These are phyloP conservation scores for Uronychia binucleata DNA, from an alignment of 73 alveolate species.

Conservation along the genomic window DNA sequence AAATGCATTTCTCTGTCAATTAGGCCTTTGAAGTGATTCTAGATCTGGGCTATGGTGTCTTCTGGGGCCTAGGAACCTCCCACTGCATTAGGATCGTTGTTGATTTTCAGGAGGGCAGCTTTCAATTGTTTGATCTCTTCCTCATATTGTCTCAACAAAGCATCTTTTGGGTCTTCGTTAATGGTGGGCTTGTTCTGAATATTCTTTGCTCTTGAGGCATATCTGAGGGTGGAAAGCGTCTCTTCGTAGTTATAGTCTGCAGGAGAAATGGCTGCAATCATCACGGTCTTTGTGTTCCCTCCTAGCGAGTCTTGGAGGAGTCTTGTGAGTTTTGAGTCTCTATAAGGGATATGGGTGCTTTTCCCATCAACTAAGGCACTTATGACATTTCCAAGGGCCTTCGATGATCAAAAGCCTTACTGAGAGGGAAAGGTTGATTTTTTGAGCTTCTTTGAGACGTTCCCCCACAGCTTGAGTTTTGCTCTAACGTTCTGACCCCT, in stretches of 20 bases:
- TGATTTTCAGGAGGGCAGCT: slow-evolving; percentile 34
- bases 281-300: slow-evolving; percentile 98
- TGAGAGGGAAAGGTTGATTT: slow-evolving; percentile 70
- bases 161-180: slow-evolving; percentile 99
- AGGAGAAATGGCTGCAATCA: slow-evolving; percentile 99
- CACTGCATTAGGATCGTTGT: background rate
- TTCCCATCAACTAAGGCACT: slow-evolving; percentile 77
- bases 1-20: slow-evolving; percentile 4
- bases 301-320: slow-evolving; percentile 96
- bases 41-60: background rate
- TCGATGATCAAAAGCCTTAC: background rate
- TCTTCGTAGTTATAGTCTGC: slow-evolving; percentile 98
- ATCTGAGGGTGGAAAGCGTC: slow-evolving; percentile 95
- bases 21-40: background rate
- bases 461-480: slow-evolving; percentile 74
- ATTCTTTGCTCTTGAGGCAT: slow-evolving; percentile 98
- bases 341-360: slow-evolving; percentile 56
- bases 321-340: slow-evolving; percentile 97
- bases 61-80: background rate
- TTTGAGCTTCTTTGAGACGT: slow-evolving; percentile 66
- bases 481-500: slow-evolving; percentile 75
- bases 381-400: slow-evolving; percentile 74
- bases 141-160: slow-evolving; percentile 94
- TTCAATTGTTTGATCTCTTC: slow-evolving; percentile 92
- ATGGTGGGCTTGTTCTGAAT: slow-evolving; percentile 96